These are phyloP conservation scores for Dothistroma pini DNA, from an alignment of 2,329 filamentous ascomycete species.

Conservation along the genomic window DNA sequence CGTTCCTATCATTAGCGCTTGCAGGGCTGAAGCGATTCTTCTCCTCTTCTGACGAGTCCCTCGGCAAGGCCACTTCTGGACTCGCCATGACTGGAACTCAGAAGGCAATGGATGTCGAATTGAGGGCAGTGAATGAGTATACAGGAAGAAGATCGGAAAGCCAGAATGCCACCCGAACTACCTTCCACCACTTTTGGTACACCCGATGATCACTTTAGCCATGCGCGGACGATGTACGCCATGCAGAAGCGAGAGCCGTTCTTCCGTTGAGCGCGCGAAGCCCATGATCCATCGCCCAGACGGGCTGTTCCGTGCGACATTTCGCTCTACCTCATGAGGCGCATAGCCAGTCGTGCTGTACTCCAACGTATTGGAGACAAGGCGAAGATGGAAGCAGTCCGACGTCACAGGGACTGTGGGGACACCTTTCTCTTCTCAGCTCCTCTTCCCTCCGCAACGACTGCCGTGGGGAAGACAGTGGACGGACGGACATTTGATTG, in stretches of 20 bases:
- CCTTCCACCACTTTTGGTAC: background rate
- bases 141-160: background rate
- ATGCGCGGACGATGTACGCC: background rate
- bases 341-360: no score
- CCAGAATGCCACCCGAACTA: background rate
- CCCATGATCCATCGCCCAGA: background rate
- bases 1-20: constrained; percentile 19
- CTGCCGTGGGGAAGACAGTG: background rate
- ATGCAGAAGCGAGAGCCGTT: background rate
- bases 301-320: background rate
- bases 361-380: background rate
- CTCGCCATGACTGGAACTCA: constrained; percentile 33
- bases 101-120: no score
- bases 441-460: background rate
- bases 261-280: background rate
- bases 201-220: background rate
- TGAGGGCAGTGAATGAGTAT: no score
- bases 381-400: background rate
- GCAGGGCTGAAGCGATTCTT: constrained; percentile 15
- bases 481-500: background rate
- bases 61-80: constrained; percentile 37
- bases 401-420: background rate
- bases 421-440: background rate
- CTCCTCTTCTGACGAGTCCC: constrained; percentile 18
- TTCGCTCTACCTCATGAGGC: background rate